Conservation (phyloP, 768 basidiomycete genomes). For the Gelatoporia subvermispora region DNA sequence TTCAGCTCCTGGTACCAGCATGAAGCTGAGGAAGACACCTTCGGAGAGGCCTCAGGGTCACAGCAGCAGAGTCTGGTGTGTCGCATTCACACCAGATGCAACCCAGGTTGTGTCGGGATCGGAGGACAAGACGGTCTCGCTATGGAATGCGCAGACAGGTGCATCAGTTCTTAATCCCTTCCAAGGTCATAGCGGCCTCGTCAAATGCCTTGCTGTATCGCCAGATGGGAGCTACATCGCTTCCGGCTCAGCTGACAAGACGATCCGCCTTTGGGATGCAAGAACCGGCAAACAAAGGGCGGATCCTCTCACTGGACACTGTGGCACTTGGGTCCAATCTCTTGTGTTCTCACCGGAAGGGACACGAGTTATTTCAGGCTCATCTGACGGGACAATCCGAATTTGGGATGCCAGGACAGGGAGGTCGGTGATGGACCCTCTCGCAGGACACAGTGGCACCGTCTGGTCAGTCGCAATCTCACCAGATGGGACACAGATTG, state of each 20-base stretch:
- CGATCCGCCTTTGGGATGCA: constrained; percentile 7
- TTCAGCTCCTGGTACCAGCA: constrained; percentile 20
- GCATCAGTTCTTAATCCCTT: constrained; percentile 5
- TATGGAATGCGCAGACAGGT: constrained; percentile 3
- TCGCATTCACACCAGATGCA: constrained; percentile 40
- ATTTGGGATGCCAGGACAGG: too few species aligned
- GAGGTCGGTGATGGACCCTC: too few species aligned
- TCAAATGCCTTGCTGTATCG: background rate
- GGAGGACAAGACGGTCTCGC: too few species aligned
- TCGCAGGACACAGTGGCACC: too few species aligned
- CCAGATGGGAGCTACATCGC: background rate
- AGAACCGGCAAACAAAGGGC: background rate
- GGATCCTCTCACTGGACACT: constrained; percentile 9
- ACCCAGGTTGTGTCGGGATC: constrained; percentile 7
- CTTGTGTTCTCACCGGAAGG: constrained; percentile 41
- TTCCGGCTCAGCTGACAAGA: too few species aligned
- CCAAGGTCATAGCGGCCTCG: background rate
- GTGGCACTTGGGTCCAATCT: constrained; percentile 24
- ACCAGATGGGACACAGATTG: too few species aligned
- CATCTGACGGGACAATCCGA: constrained; percentile 2
- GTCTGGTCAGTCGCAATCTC: too few species aligned
- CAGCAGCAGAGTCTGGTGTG: constrained; percentile 25
- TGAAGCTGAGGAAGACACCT: constrained; percentile 9
- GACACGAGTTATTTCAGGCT: constrained; percentile 36
- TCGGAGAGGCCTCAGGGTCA: constrained; percentile 15